A percentile compares a stretch with the other conserved stretches of the same genome.
Evolutionary conservation across 129 eudicot species (phyloP).

Genomic region (Calendula officinalis): DNA sequence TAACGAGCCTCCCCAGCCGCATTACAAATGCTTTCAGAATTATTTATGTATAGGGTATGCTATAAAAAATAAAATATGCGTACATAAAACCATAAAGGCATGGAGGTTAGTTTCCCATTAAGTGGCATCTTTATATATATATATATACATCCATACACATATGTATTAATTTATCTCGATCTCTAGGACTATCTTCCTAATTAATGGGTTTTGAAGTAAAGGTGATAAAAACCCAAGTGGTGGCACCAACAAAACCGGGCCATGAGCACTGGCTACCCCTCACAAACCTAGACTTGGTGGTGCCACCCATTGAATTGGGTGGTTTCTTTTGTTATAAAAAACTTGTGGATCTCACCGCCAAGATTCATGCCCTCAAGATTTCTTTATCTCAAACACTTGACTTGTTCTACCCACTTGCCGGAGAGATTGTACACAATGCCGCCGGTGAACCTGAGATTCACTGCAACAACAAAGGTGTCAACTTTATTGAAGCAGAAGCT

Average conservation of each 20-base stretch:
- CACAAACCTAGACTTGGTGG: constrained; percentile 31
- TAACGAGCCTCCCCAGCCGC: too few species aligned
- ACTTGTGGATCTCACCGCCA: constrained; percentile 4
- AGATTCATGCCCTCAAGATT: constrained; percentile 22
- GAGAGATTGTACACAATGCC: constrained; percentile 30
- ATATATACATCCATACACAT: background rate
- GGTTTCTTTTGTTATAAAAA: constrained; percentile 27
- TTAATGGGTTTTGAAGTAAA: constrained; percentile 26
- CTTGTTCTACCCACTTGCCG: constrained; percentile 43
- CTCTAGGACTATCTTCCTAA: background rate
- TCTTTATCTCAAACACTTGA: constrained; percentile 28
- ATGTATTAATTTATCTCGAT: background rate
- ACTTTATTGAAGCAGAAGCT: constrained; percentile 40
- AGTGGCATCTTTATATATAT: background rate
- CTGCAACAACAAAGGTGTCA: constrained; percentile 53
- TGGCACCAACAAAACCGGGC: constrained; percentile 17
- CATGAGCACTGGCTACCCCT: constrained; percentile 27
- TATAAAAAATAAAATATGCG: too few species aligned
- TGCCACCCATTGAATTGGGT: constrained; percentile 30
- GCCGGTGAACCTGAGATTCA: constrained; percentile 42
- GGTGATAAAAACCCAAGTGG: constrained; percentile 25
- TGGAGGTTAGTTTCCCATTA: too few species aligned
- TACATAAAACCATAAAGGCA: too few species aligned
- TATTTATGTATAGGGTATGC: too few species aligned
- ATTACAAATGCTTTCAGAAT: too few species aligned